Base-by-base conservation (phyloP, 177 flowering plant genomes). In the Vitis hybrid region DNA sequence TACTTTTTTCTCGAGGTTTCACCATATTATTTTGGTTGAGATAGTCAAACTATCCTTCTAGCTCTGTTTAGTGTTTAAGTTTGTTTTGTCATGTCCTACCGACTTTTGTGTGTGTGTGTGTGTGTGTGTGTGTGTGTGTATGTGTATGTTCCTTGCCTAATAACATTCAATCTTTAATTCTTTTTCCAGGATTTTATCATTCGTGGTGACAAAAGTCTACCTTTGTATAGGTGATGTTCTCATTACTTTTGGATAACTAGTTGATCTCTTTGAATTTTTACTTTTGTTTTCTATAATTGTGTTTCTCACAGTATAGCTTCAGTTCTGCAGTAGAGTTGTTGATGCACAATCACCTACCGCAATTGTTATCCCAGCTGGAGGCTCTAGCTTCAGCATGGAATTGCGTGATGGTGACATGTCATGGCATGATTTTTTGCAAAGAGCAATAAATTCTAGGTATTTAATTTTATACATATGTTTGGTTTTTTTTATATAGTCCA, bases 341-440 rank as follows among this genome's bases (percentile, higher is more conserved):
- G 97, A 91, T 67, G 99, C 99, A 40, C 74, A 84, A 68, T 81
- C 98, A 70, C 96, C 97, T 5, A 66, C 72, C 63, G 94, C 98
- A 62, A 82, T 95, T 72, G 97, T 95, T 66, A 80, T 90, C 64
- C 93, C 94, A 56, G 56, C 81, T 50, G 81, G 68, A 77, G 88
- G 87, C 34, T 80, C 87, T 49, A 75, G 77, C 65, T 68, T 78
- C 26, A 83, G 75, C 68, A 67, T 76, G 66, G 76, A 86, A 56
- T 75, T 95, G 80, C 89, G 97, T 18, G 82, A 84, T 62, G 74
- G 73, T 70, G 99, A 95, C 77, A 76, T 86, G 40, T 79, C 91
- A 59, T 95, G 97, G 98, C 80, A 78, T 75, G 83, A 84, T 69
- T 93, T 95, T 78, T 74, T 89, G 21, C 89, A 72, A 70, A 85